These are phyloP conservation scores for Pythium phragmiticola DNA, from an alignment of 352 stramenopile species.

Conservation along the genomic window DNA sequence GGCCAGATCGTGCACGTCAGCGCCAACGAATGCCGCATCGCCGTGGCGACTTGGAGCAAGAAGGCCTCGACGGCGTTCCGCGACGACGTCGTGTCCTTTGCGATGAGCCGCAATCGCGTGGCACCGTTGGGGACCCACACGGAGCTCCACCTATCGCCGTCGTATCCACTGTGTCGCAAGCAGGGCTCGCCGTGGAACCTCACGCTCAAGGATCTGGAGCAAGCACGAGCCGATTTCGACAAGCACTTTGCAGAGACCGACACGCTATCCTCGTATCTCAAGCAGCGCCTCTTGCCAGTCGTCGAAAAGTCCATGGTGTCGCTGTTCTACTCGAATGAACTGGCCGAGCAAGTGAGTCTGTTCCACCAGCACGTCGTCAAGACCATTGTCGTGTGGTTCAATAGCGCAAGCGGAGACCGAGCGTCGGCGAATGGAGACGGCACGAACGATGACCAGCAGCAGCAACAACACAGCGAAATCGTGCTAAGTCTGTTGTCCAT, in stretches of 20 bases:
- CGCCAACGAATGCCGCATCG: slow-evolving; percentile 63
- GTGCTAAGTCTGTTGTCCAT: slow-evolving; percentile 58
- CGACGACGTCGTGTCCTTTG: slow-evolving; percentile 69
- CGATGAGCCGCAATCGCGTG: slow-evolving; percentile 58
- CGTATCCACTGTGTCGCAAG: slow-evolving; percentile 76
- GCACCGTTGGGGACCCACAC: slow-evolving; percentile 73
- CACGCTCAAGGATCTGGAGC: slow-evolving; percentile 60
- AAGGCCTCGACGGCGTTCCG: slow-evolving; percentile 27
- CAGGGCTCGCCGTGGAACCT: slow-evolving; percentile 69
- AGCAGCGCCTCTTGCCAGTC: slow-evolving; percentile 57
- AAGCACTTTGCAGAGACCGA: slow-evolving; percentile 52
- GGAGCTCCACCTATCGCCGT: slow-evolving; percentile 73
- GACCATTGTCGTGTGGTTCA: slow-evolving; percentile 67
- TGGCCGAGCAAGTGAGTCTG: slow-evolving; percentile 71
- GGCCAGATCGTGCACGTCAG: slow-evolving; percentile 72
- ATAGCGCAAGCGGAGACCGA: not conserved
- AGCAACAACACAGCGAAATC: slow-evolving; percentile 1
- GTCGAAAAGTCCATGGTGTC: slow-evolving; percentile 76
- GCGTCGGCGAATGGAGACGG: not conserved
- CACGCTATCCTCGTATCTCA: slow-evolving; percentile 40
- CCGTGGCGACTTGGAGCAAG: slow-evolving; percentile 67
- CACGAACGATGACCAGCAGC: not conserved
- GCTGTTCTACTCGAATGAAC: slow-evolving; percentile 63
- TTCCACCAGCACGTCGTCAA: slow-evolving; percentile 84
- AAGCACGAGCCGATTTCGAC: slow-evolving; percentile 69